These are phyloP conservation scores for Phytophthora chlamydospora DNA, from an alignment of 352 stramenopile genomes.

Conservation along the genomic window DNA sequence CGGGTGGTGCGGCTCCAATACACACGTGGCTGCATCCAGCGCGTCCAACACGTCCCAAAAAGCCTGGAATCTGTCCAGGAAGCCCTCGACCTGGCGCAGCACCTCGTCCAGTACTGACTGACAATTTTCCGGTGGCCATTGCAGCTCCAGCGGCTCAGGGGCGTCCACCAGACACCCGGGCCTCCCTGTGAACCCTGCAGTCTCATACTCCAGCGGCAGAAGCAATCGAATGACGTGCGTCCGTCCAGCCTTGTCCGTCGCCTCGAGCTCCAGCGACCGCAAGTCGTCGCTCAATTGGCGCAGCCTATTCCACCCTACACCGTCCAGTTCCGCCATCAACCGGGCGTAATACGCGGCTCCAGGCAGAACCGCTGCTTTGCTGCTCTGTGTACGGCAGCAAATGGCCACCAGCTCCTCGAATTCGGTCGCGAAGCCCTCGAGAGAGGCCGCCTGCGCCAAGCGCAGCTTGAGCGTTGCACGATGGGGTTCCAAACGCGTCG, in stretches of 20 bases:
- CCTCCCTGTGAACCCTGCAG: not conserved
- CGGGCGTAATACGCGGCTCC: conserved; percentile 61
- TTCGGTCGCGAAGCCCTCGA: conserved; percentile 57
- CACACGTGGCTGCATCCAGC: conserved; percentile 73
- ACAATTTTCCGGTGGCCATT: conserved; percentile 26
- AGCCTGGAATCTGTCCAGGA: conserved; percentile 65
- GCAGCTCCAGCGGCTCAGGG: conserved; percentile 53
- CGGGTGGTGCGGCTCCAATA: conserved; percentile 76
- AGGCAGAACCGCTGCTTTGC: conserved; percentile 33
- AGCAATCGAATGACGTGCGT: conserved; percentile 51
- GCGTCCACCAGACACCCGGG: conserved; percentile 57
- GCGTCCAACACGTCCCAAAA: conserved; percentile 86
- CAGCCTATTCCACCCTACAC: conserved; percentile 65
- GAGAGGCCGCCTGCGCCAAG: conserved; percentile 58
- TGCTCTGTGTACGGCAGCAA: conserved; percentile 23
- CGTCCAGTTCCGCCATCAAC: conserved; percentile 66
- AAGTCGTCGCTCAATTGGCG: conserved; percentile 66
- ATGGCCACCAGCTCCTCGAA: conserved; percentile 69
- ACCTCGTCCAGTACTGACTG: conserved; percentile 35
- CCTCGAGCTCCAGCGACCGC: conserved; percentile 56
- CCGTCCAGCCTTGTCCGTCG: conserved; percentile 43
- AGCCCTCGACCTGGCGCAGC: conserved; percentile 57
- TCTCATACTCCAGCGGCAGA: conserved; percentile 51
- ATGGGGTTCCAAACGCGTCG: conserved; percentile 48
- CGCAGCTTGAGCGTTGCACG: conserved; percentile 59